These are phyloP conservation scores for Volvox reticuliferus DNA, from an alignment of 139 green algal species.

Conservation along the genomic window DNA sequence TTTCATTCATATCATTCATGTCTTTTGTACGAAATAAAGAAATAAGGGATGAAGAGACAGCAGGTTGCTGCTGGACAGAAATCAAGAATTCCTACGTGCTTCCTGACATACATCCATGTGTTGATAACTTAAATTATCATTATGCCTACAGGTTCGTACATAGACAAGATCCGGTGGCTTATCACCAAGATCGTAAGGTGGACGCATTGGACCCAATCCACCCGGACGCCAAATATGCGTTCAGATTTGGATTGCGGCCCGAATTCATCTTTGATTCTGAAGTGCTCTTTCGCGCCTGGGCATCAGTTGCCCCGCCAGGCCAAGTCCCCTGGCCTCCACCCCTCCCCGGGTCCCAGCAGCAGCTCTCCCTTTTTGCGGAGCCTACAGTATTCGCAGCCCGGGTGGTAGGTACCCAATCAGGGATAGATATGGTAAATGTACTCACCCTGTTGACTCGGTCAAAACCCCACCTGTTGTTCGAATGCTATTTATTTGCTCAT, in stretches of 20 bases:
- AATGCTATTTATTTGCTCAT: too few species aligned
- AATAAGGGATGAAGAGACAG: too few species aligned
- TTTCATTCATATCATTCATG: too few species aligned
- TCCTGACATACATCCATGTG: too few species aligned
- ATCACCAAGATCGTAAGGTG: not conserved
- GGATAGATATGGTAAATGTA: too few species aligned
- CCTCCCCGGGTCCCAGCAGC: not conserved
- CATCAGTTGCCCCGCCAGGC: not conserved
- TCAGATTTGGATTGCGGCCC: not conserved
- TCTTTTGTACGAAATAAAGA: too few species aligned
- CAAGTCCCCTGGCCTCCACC: not conserved
- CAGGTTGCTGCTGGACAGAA: too few species aligned
- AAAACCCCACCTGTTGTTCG: too few species aligned
- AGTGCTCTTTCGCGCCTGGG: not conserved
- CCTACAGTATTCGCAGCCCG: not conserved
- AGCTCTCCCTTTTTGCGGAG: too few species aligned
- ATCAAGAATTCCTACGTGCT: not conserved
- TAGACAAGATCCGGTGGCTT: slow-evolving; percentile 3
- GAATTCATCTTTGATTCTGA: not conserved
- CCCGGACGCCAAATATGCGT: not conserved
- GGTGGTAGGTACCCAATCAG: too few species aligned
- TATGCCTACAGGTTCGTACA: slow-evolving; percentile 6
- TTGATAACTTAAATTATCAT: too few species aligned
- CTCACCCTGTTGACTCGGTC: too few species aligned
- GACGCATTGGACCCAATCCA: not conserved